Evolutionary conservation across 805 yeast species (phyloP), one percentile per base, ranked within the genome.

Genomic region (Metschnikowia arizonensis): DNA sequence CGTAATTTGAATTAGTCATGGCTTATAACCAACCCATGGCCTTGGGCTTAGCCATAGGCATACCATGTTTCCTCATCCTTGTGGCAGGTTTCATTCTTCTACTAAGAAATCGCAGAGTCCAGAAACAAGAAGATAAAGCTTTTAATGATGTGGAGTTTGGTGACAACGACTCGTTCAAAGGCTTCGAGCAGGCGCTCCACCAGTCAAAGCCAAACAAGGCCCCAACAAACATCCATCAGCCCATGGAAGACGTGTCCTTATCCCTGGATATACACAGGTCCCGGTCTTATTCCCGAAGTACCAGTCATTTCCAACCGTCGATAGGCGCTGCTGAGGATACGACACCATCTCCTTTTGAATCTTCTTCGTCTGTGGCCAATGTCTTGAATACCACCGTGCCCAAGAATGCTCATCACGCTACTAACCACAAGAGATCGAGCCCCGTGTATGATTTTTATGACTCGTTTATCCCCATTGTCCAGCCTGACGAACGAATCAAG

Each of bases 391-490:
- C 42, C 15, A 26, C 34, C 10, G 23, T 24, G 19, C 36, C 26
- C 36, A 33, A 14, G 12, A 12, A 21, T 8, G 29, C 7, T 18
- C 31, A 5, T 21, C 28, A 2, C 29, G 34, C n/a, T n/a, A n/a
- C n/a, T n/a, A 35, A 11, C 19, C 44, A 37, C 33, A 50, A 51
- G n/a, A 53, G 52, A 19, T 48, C 60, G 14, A 54, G 58, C n/a
- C 56, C 63, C 9, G 55, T 69, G 21, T 71, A 68, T 54, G 74
- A 69, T 46, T 69, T 70, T 49, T 72, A 72, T 59, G 73, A 72
- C 40, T 46, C 68, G 6, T 59, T 71, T 47, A 69, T 72, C 44
- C 76, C 76, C 3, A 60, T 69, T 7, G 46, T 69, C 40, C 67
- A 65, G 12, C 38, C 28, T 21, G 33, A 43, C 15, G 42, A 42